Conservation (phyloP, 495 filamentous ascomycete species). For the Aspergillus diversus region DNA sequence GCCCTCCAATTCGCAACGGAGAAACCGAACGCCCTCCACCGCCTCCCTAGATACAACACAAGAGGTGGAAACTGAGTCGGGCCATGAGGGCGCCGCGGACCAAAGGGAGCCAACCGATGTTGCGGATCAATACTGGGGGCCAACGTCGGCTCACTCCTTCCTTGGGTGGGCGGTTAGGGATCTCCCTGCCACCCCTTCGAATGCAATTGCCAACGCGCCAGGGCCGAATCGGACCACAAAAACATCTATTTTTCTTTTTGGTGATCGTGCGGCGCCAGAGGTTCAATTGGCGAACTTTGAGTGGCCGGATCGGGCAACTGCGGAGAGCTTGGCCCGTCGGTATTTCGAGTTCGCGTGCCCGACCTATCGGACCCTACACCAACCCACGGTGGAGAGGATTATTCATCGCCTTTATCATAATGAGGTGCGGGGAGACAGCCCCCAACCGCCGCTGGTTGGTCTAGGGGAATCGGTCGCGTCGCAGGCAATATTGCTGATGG, state of each 20-base stretch:
- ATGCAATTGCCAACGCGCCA: constrained; percentile 9
- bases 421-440: neutral
- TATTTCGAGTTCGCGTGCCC: constrained; percentile 41
- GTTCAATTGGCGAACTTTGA: constrained; percentile 21
- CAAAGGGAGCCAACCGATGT: constrained; percentile 13
- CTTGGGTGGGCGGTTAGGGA: constrained; percentile 27
- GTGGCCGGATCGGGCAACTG: constrained; percentile 27
- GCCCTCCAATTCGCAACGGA: constrained; percentile 12
- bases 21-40: constrained; percentile 7
- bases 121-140: constrained; percentile 31
- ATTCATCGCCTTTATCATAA: constrained; percentile 22
- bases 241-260: constrained; percentile 31
- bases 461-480: neutral
- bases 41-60: constrained; percentile 5
- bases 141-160: constrained; percentile 34
- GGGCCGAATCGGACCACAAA: neutral
- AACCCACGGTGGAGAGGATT: constrained; percentile 27
- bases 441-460: neutral
- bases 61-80: constrained; percentile 5
- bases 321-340: constrained; percentile 26
- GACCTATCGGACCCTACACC: constrained; percentile 35
- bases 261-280: constrained; percentile 27
- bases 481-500: constrained; percentile 27
- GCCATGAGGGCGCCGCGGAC: constrained; percentile 1
- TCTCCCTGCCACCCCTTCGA: constrained; percentile 18